Evolutionary conservation across 768 basidiomycete genomes (phyloP), one percentile per base, ranked within the genome.

Genomic region (Peribolospora baueri): DNA sequence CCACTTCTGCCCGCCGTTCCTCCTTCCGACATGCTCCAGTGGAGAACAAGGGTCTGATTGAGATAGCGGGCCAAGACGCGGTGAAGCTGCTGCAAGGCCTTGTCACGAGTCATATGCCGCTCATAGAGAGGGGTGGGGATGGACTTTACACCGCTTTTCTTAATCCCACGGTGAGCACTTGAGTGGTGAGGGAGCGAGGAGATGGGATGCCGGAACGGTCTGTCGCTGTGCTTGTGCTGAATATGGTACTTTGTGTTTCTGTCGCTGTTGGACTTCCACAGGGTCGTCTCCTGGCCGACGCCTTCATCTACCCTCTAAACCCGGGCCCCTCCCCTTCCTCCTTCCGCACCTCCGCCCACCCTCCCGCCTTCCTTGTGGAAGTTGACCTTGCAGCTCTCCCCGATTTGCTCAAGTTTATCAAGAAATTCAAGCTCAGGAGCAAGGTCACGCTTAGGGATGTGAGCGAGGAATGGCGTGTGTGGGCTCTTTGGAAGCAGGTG

Each of bases 231-330:
- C 11, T 43, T 8, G 5, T n/a, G 41, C 14, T 36, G 45, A 6
- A 42, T 46, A 11, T 5, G 37, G 46, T n/a, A 9, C 40, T 25
- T 14, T 7, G 1, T 11, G 11, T 42, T 1, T 48, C 42, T 10
- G 38, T 40, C 4, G 25, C 11, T 10, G 10, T 7, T 7, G 3
- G 14, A 5, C 6, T 4, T 5, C 5, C 40, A 11, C 49, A 90
- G 87, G 91, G 91, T 46, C 75, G 88, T 64, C 78, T 97, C 40
- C 70, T 93, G 49, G 80, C 87, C 64, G 90, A 95, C 66, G 69
- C 81, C 52, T 88, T 97, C 68, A 72, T 93, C 58, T 84, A 85
- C 65, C 77, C 80, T 10, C 54, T 56, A 25, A 42, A 38, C 13
- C 38, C 70, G 72, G 39, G 67, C 70, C 7, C 68, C 69, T 48